These are phyloP conservation scores for Auriscalpium microsporum DNA, from an alignment of 768 basidiomycete species.

Conservation along the genomic window DNA sequence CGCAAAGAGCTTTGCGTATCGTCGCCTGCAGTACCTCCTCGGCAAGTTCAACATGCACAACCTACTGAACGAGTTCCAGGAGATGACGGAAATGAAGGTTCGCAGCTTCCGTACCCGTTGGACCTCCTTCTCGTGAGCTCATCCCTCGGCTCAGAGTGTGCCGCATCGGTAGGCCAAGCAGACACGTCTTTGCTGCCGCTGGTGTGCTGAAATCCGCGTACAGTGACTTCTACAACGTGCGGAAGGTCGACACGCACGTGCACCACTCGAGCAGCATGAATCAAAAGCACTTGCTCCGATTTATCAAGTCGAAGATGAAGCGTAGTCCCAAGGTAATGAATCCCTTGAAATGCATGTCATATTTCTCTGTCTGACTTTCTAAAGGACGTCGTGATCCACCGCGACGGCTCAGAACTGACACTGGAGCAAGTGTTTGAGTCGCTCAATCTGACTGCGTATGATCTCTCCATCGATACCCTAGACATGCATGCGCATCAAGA, in stretches of 20 bases:
- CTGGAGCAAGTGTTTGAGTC: slow-evolving; percentile 94
- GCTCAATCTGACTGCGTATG: slow-evolving; percentile 90
- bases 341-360: background rate
- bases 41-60: slow-evolving; percentile 94
- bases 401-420: slow-evolving; percentile 84
- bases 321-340: slow-evolving; percentile 62
- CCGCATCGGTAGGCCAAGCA: slow-evolving; percentile 59
- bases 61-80: slow-evolving; percentile 87
- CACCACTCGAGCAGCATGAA: slow-evolving; percentile 99
- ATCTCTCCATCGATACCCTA: slow-evolving; percentile 95
- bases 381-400: slow-evolving; percentile 92
- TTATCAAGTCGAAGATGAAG: slow-evolving; percentile 99
- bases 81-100: slow-evolving; percentile 95
- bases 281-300: slow-evolving; percentile 95
- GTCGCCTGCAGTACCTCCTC: slow-evolving; percentile 81
- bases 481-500: slow-evolving; percentile 99
- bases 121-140: no score
- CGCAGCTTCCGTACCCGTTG: slow-evolving; percentile 10
- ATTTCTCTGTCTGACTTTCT: background rate
- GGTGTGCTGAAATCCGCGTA: background rate
- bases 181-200: background rate
- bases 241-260: slow-evolving; percentile 98
- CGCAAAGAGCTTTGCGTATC: slow-evolving; percentile 90
- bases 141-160: slow-evolving; percentile 43
- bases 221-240: slow-evolving; percentile 96